Base-by-base conservation (phyloP, 2,329 filamentous ascomycete species). In the Xylaria sp. region DNA sequence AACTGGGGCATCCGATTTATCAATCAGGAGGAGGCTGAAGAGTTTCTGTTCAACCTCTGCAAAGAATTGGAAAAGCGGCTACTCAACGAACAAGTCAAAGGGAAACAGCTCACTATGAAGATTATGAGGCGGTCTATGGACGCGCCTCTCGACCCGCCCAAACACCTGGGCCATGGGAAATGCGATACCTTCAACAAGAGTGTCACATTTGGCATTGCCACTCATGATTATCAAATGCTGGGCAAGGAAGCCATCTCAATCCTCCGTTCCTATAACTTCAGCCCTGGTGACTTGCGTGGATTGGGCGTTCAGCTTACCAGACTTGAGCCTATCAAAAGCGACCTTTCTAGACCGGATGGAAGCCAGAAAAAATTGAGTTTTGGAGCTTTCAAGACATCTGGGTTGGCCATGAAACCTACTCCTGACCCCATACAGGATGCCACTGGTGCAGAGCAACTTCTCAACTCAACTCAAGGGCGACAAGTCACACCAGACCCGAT, bases 1-100 rank as follows among this genome's bases (percentile, higher is more conserved):
- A 99, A 96, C 76, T 99, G 96, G 96, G 96, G 97, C 2, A 97
- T 99, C 65, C 90, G 96, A 6, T 99, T 99, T 78, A 89, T 96
- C 73, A 97, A 88, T 69, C 94, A 98, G 76, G 87, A 89, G n/a
- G 95, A 99, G 80, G 94, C 94, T 0, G 95, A 98, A 68, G 93
- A 97, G 72, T 99, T 99, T 78, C 87, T 98, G 37, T 84, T 89
- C 70, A 96, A 93, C 73, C 83, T 99, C 0, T 96, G 93, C 77
- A 91, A 91, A 65, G 96, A 99, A 80, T 83, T 99, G 7, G 90
- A 94, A 74, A 91, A 90, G 65, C 88, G 96, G 1, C 82, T 99
- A 20, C 77, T 94, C 25, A 92, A 94, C 72, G 94, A 98, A 78
- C 87, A 90, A 37, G 94, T 98, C 62, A 97, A 92, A 76, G 96